Percentiles rank a stretch among this genome's conserved stretches.
Evolutionary conservation across 2,329 filamentous ascomycete genomes (phyloP).

Genomic region (Curvularia sp.): DNA sequence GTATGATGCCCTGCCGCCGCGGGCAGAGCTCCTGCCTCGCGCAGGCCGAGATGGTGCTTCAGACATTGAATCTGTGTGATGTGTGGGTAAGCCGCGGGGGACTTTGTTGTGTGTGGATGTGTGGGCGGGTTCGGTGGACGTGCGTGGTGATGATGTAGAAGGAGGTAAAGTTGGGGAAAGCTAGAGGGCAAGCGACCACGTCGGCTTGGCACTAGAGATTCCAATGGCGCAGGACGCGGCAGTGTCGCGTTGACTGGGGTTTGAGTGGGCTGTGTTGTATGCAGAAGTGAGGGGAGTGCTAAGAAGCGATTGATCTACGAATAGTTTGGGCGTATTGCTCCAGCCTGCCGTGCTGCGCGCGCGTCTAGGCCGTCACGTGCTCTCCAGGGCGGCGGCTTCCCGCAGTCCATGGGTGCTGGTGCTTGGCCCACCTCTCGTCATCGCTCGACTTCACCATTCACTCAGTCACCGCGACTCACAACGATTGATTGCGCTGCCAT

Average conservation of each 20-base stretch:
- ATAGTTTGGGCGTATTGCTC: conserved; percentile 10
- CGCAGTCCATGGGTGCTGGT: conserved; percentile 9
- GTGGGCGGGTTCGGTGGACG: conserved; percentile 35
- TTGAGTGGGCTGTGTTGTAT: conserved; percentile 20
- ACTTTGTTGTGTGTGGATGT: conserved; percentile 32
- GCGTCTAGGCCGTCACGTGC: conserved; percentile 23
- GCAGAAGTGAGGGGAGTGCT: conserved; percentile 19
- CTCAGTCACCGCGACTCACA: conserved; percentile 1
- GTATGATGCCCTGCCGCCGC: conserved; percentile 79
- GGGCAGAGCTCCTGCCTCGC: conserved; percentile 88
- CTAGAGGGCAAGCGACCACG: conserved; percentile 40
- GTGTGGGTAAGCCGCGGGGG: conserved; percentile 42
- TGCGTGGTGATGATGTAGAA: conserved; percentile 45
- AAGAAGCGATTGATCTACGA: conserved; percentile 17
- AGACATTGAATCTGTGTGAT: conserved; percentile 74
- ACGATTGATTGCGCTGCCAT: conserved; percentile 46
- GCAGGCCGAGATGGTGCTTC: conserved; percentile 87
- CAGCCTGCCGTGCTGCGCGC: conserved; percentile 19
- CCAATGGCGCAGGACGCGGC: conserved; percentile 30
- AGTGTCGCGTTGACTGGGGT: conserved; percentile 29
- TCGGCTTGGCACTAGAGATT: conserved; percentile 40
- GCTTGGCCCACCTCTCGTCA: conserved; percentile 21
- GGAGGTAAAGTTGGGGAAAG: conserved; percentile 41
- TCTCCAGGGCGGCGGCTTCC: conserved; percentile 11
- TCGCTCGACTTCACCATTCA: conserved; percentile 10